Percentiles rank a stretch among this genome's conserved stretches.
phyloP scores from a whole-genome alignment of 331 rosid genomes.

The Prunus yedoensis region DNA sequence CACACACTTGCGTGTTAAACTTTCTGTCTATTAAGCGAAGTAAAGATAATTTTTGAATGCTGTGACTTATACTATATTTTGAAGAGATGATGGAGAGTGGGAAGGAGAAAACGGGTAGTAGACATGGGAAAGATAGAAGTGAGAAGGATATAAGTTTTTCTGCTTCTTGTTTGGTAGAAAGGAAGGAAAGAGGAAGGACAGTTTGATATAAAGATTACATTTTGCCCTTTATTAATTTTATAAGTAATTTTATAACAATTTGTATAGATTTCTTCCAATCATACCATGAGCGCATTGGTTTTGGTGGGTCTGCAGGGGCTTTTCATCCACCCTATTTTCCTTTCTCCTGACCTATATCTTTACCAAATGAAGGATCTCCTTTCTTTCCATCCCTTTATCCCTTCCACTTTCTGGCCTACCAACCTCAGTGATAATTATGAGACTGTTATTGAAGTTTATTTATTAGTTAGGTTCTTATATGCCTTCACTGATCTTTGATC shows the following conservation, averaged over 20 bases:
- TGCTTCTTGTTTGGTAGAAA: neutral
- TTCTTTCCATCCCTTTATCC: neutral
- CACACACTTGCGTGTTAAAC: constrained; percentile 8
- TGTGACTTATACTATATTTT: constrained; percentile 1
- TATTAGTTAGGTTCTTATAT: constrained; percentile 4
- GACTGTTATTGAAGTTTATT: neutral
- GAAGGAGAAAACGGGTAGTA: neutral
- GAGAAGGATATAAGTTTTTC: neutral
- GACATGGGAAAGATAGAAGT: constrained; percentile 10
- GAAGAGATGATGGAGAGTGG: neutral
- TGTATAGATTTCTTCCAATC: neutral
- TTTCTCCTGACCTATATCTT: neutral
- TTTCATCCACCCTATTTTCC: neutral
- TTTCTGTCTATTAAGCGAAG: constrained; percentile 12
- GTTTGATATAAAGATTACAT: neutral
- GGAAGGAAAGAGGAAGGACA: neutral
- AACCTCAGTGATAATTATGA: neutral
- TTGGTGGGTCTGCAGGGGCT: neutral
- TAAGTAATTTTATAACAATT: neutral
- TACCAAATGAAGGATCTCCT: constrained; percentile 2
- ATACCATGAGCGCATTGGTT: neutral
- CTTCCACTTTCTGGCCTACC: neutral
- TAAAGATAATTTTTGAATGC: neutral
- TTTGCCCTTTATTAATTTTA: too few relatives aligned
- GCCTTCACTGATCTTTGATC: neutral